Evolutionary conservation across 352 stramenopile genomes (phyloP), one percentile per base, ranked within the genome.

Genomic region (Pythium rishiriense): DNA sequence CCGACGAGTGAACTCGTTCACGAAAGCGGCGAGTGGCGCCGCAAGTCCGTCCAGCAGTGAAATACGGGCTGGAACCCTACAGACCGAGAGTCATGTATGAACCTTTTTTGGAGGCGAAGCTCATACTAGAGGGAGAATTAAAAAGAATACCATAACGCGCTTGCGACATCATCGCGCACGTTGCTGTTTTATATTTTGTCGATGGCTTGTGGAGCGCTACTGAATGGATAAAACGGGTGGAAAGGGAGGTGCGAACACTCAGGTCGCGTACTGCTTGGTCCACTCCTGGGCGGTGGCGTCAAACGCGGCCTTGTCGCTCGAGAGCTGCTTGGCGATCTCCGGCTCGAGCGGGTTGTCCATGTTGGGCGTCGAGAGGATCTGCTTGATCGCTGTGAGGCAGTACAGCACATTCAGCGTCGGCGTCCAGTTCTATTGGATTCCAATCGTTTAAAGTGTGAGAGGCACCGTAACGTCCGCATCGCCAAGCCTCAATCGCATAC

Each of bases 281-380:
- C 88, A 96, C 41, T 98, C 96, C 67, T 92, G 88, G 24, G 96
- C 96, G 29, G 79, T 97, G 66, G 96, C 92, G 64, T 95, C 79
- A 79, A 98, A 99, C 45, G 89, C 87, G 22, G 90, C 87, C 55
- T 91, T 94, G 73, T 98, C 96, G 58, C 97, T 94, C 62, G 92
- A 76, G 31, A 98, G 78, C 64, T 97, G 85, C 72, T 96, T 92
- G 21, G 96, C 97, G 78, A 99, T 98, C 33, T 97, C 91, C 5
- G 93, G 87, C 73, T 99, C 97, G 43, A 99, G 74, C 24, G 97
- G 96, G 85, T 98, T 98, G 85, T 99, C 95, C 63, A 84, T 84
- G 69, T 98, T 86, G 2, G 96, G 97, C 65, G 98, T 84, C 73
- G 95, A 84, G 50, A 99, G 72, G 70, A 99, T 97, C 73, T 97